These are phyloP conservation scores for Diaporthe citriasiana DNA, from an alignment of 2,329 filamentous ascomycete species.

Conservation along the genomic window DNA sequence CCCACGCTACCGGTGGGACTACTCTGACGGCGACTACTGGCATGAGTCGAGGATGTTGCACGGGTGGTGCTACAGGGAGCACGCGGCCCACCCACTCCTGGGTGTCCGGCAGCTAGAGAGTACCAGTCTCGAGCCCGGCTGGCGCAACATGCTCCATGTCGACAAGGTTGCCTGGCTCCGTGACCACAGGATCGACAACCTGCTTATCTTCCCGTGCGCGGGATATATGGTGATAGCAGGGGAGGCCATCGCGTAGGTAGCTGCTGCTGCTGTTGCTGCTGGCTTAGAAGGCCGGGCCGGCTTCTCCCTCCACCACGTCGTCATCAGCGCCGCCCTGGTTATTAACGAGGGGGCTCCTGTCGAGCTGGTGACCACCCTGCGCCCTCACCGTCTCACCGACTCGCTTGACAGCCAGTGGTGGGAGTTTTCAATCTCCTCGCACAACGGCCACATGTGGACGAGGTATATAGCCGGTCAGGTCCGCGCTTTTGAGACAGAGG, in stretches of 20 bases:
- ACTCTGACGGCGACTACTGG: slow-evolving; percentile 56
- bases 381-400: slow-evolving; percentile 44
- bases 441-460: slow-evolving; percentile 47
- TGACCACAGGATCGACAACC: slow-evolving; percentile 33
- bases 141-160: slow-evolving; percentile 53
- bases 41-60: slow-evolving; percentile 53
- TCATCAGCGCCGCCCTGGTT: slow-evolving; percentile 47
- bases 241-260: slow-evolving; percentile 50
- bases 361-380: slow-evolving; percentile 48
- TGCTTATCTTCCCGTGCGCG: slow-evolving; percentile 59
- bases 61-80: slow-evolving; percentile 52
- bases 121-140: slow-evolving; percentile 46
- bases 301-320: slow-evolving; percentile 44
- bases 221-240: slow-evolving; percentile 59
- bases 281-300: too few species aligned
- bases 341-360: slow-evolving; percentile 39
- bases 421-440: slow-evolving; percentile 49
- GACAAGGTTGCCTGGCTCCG: slow-evolving; percentile 30
- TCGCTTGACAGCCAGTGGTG: slow-evolving; percentile 47
- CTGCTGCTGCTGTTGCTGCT: not conserved
- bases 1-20: slow-evolving; percentile 63
- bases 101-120: slow-evolving; percentile 45
- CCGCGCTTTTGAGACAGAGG: too few species aligned
- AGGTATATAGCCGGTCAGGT: slow-evolving; percentile 49
- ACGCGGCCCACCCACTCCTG: slow-evolving; percentile 56